Evolutionary conservation across 345 rosid genomes (phyloP), one percentile per base, ranked within the genome.

Genomic region (Raphanus raphanistrum): DNA sequence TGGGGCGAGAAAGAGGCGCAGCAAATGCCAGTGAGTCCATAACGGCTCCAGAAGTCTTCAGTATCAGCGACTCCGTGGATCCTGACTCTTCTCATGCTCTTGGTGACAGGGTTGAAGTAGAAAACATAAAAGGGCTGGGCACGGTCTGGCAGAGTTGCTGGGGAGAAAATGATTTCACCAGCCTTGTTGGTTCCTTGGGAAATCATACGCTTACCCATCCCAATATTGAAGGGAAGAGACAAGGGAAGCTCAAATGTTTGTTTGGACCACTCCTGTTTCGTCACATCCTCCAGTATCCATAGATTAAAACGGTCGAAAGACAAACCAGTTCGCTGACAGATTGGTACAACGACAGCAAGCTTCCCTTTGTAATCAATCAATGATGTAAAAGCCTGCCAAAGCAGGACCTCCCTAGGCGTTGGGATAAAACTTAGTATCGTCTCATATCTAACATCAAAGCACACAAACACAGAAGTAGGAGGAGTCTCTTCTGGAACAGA

Each of bases 211-310:
- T 41, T 4, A 41, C 13, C 48, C 48, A 11, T 11, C 48, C 4
- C 48, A 41, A 3, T 13, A 41, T 13, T 2, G 48, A 41, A 11
- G 48, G 13, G 13, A 41, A 57, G 2, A 57, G 33, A 26, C 7
- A 59, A 61, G 9, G 36, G 65, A 13, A 61, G 17, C 65, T 12
- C 10, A 61, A 28, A 61, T 13, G 17, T 61, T 61, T 61, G 36
- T 15, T 61, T 61, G 16, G 17, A 61, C 65, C 36, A 61, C 1
- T 61, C 36, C 68, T 38, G 15, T 28, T 60, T 6, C 36, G 31
- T 13, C 9, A 3, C 36, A 13, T 63, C 67, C 67, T 63, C 67
- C 35, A 63, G 66, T 63, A 63, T 32, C 66, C 66, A 63, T 7
- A 63, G 9, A 32, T 31, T 2, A 52, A 52, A 52, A 52, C 25